phyloP scores from a whole-genome alignment of 495 filamentous ascomycete genomes.

The Penicillium tannophilum region DNA sequence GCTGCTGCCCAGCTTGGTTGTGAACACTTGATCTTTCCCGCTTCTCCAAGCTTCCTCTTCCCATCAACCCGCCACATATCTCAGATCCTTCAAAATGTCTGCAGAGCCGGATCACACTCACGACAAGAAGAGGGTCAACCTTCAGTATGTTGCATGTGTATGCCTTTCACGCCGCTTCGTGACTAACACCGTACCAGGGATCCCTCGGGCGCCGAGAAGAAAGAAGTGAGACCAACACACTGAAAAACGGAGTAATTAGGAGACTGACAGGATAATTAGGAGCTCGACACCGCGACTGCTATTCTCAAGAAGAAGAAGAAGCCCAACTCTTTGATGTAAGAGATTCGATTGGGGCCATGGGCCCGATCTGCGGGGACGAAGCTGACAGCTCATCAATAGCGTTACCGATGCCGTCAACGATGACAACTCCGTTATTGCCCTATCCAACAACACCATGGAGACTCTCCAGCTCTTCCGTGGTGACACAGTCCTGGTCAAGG shows the following conservation, averaged over 20 bases:
- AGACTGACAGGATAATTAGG: slow-evolving; percentile 53
- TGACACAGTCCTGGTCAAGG: slow-evolving; percentile 95
- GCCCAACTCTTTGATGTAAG: slow-evolving; percentile 96
- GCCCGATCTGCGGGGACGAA: slow-evolving; percentile 10
- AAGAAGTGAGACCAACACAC: slow-evolving; percentile 62
- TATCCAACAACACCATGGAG: slow-evolving; percentile 99
- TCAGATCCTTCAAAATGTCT: slow-evolving; percentile 34
- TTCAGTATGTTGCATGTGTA: slow-evolving; percentile 65
- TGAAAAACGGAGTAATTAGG: slow-evolving; percentile 9
- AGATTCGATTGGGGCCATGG: slow-evolving; percentile 12
- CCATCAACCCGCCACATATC: slow-evolving; percentile 26
- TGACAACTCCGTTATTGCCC: slow-evolving; percentile 98
- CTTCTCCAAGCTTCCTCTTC: slow-evolving; percentile 24
- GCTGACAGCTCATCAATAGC: slow-evolving; percentile 54
- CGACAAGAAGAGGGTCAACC: slow-evolving; percentile 86
- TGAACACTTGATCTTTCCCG: slow-evolving; percentile 23
- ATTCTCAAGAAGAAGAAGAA: slow-evolving; percentile 99
- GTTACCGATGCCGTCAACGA: slow-evolving; percentile 98
- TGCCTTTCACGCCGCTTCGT: neutral
- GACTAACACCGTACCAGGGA: slow-evolving; percentile 59
- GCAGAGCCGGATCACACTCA: slow-evolving; percentile 70
- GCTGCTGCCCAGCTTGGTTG: slow-evolving; percentile 14
- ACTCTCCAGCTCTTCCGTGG: slow-evolving; percentile 96
- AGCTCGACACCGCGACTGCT: slow-evolving; percentile 91
- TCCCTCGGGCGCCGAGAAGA: slow-evolving; percentile 83